These are phyloP conservation scores for Eucalyptus sideroxylon DNA, from an alignment of 345 rosid species.

Conservation along the genomic window DNA sequence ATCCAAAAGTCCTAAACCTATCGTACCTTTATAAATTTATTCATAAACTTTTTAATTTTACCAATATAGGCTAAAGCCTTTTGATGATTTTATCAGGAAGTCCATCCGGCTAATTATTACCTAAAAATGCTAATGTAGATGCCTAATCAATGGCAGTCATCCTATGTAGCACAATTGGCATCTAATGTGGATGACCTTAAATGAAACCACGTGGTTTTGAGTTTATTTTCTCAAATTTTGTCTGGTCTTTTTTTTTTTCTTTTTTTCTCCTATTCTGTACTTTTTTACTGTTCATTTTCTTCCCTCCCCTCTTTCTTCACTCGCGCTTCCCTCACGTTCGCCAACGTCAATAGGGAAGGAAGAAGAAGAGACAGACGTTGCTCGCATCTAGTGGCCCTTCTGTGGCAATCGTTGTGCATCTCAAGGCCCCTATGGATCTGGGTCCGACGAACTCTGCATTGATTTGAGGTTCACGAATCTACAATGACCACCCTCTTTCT, in stretches of 20 bases:
- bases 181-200: background rate
- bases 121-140: background rate
- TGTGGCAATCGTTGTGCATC: no score
- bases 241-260: background rate
- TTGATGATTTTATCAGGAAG: background rate
- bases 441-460: no score
- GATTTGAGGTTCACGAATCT: no score
- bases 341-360: background rate
- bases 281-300: background rate
- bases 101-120: background rate
- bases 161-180: fast-evolving
- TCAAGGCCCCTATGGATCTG: no score
- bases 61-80: background rate
- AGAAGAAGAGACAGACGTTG: background rate
- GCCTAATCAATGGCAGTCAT: background rate
- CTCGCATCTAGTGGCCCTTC: background rate
- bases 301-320: background rate
- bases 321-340: background rate
- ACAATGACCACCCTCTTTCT: no score
- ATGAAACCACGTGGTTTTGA: background rate
- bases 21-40: background rate
- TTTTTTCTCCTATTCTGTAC: background rate
- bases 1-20: background rate
- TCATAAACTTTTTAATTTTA: background rate
- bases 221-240: background rate